These are phyloP conservation scores for Eucommia ulmoides DNA, from an alignment of 257 asterid genomes.

Conservation along the genomic window DNA sequence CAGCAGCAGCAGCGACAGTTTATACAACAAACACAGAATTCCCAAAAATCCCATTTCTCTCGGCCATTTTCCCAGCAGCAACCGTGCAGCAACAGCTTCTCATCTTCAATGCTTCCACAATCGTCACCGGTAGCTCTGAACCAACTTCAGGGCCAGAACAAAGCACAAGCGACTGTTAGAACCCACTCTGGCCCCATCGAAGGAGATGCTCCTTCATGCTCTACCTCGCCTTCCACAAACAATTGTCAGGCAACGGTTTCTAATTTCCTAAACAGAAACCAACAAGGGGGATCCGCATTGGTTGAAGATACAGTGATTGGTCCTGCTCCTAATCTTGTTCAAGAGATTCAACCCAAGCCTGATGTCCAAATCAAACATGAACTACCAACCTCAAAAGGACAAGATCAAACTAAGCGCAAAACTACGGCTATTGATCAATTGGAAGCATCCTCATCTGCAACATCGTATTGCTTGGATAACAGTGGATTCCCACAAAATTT, in stretches of 20 bases:
- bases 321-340: conserved; percentile 41
- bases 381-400: conserved; percentile 33
- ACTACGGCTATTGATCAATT: conserved; percentile 36
- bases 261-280: conserved; percentile 45
- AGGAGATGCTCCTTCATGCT: conserved; percentile 61
- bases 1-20: conserved; percentile 42
- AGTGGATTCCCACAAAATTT: conserved; percentile 58
- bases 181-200: conserved; percentile 48
- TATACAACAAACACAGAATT: conserved; percentile 39
- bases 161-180: conserved; percentile 24
- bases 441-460: conserved; percentile 78
- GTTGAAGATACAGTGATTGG: conserved; percentile 34
- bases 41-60: conserved; percentile 29
- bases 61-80: conserved; percentile 38
- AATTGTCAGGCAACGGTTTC: conserved; percentile 38
- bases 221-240: conserved; percentile 66
- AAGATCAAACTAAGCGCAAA: conserved; percentile 49
- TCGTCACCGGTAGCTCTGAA: conserved; percentile 47
- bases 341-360: conserved; percentile 37
- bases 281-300: conserved; percentile 28
- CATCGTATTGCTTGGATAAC: conserved; percentile 75
- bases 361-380: conserved; percentile 49
- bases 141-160: conserved; percentile 59
- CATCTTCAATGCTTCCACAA: conserved; percentile 38
- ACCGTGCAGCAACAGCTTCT: conserved; percentile 33